phyloP scores from a whole-genome alignment of 2,329 filamentous ascomycete species.

The Colletotrichum orchidophilum region DNA sequence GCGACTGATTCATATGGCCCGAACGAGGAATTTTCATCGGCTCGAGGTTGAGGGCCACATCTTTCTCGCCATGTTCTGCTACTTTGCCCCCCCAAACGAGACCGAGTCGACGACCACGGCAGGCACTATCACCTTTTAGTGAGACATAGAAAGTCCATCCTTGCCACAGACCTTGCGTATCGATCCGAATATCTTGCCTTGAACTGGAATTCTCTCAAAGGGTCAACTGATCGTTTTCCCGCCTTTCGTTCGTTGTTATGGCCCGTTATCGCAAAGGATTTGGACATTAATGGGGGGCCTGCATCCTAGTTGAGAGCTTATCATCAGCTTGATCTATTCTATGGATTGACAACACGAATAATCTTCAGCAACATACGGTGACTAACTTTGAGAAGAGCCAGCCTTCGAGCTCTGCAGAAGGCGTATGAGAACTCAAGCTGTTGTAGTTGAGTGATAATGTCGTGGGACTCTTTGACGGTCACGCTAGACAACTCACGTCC shows the following conservation, averaged over 20 bases:
- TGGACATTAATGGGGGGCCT: constrained; percentile 64
- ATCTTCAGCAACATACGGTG: too few species aligned
- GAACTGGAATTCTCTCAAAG: constrained; percentile 58
- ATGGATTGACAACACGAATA: neutral
- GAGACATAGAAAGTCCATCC: constrained; percentile 67
- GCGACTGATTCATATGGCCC: constrained; percentile 50
- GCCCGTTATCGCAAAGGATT: constrained; percentile 56
- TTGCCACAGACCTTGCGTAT: constrained; percentile 60
- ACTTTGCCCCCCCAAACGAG: constrained; percentile 46
- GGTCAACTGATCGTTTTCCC: constrained; percentile 61
- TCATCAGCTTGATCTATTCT: neutral
- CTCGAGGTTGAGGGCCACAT: constrained; percentile 62
- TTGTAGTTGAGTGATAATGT: constrained; percentile 54
- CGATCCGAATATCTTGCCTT: constrained; percentile 54
- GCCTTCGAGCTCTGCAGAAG: constrained; percentile 60
- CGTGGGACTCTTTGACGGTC: constrained; percentile 22
- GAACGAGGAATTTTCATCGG: constrained; percentile 44
- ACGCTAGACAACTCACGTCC: constrained; percentile 16
- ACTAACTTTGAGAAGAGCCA: constrained; percentile 65
- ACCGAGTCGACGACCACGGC: too few species aligned
- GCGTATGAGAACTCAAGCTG: constrained; percentile 66
- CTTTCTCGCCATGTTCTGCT: constrained; percentile 58
- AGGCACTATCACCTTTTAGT: too few species aligned
- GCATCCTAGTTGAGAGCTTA: constrained; percentile 45
- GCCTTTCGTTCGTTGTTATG: constrained; percentile 55